phyloP scores from a whole-genome alignment of 192 early-diverging fungal genomes.

The Backusella australiensis region DNA sequence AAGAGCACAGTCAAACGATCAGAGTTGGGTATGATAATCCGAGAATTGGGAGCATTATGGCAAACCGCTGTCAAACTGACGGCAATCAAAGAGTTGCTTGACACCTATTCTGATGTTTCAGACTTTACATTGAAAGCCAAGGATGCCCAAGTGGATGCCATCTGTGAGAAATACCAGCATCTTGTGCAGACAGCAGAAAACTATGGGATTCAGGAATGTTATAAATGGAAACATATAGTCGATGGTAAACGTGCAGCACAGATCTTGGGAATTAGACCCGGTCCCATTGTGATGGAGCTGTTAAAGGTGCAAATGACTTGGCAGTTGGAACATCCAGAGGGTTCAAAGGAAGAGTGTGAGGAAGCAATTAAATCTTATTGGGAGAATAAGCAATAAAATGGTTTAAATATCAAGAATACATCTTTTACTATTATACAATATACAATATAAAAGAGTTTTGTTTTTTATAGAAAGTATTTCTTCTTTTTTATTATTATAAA shows the following conservation, averaged over 20 bases:
- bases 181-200: slow-evolving; percentile 30
- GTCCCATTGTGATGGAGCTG: slow-evolving; percentile 61
- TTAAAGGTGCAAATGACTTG: slow-evolving; percentile 75
- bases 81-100: slow-evolving; percentile 44
- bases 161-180: slow-evolving; percentile 28
- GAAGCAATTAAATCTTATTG: slow-evolving; percentile 42
- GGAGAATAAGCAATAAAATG: neutral
- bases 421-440: neutral
- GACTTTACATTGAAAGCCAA: slow-evolving; percentile 5
- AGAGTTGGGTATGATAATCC: slow-evolving; percentile 51
- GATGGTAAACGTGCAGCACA: slow-evolving; percentile 64
- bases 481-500: too few species aligned
- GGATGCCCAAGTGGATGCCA: neutral
- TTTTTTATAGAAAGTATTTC: too few species aligned
- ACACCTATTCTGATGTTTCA: slow-evolving; percentile 12
- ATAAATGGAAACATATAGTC: slow-evolving; percentile 45
- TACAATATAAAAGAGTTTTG: too few species aligned
- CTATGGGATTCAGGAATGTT: slow-evolving; percentile 45
- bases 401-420: neutral
- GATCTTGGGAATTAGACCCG: slow-evolving; percentile 69
- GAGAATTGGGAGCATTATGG: slow-evolving; percentile 59
- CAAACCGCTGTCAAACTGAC: slow-evolving; percentile 44
- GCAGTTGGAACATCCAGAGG: slow-evolving; percentile 74
- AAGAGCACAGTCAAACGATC: slow-evolving; percentile 15
- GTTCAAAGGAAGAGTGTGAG: slow-evolving; percentile 60